Base-by-base conservation (phyloP, 2,329 filamentous ascomycete genomes). In the Colletotrichum melonis region DNA sequence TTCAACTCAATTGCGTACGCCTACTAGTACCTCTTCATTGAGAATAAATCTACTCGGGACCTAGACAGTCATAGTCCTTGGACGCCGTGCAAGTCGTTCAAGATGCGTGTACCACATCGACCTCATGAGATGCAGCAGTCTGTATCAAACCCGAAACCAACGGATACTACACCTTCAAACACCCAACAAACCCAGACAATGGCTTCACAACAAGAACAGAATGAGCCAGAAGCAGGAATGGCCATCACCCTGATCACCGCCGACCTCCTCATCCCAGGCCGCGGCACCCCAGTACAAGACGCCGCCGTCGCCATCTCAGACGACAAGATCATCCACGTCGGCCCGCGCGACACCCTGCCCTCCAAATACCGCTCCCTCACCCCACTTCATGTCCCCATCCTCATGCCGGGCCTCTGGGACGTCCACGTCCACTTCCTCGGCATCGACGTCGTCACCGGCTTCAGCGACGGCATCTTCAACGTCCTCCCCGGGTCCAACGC, bases 391-490 rank as follows among this genome's bases (percentile, higher is more conserved):
- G 84, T 88, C 16, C 82, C 83, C 0, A 82, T 86, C 11, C 76
- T 87, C 9, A 85, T 89, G 79, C 87, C 87, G 0, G 87, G 88
- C 2, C 81, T 90, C 26, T 89, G 87, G 87, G 88, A 89, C 70
- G 85, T 82, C 73, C 87, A 89, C 76, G 81, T 84, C 0, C 88
- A 89, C 76, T 87, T 85, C 73, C 74, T 82, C 5, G 87, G 84
- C n/a, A 69, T 78, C 5, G 78, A 78, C 24, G 69, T 76, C 19
- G 62, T 74, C 24, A 63, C 56, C 22, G 76, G 76, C 35, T 70
- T 78, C 9, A 72, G 75, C 11, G 63, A 32, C 14, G 64, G 69
- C 12, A n/a, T 65, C 6, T 57, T 56, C 32, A 63, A 63, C 26
- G 65, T 79, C 67, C 63, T 78, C 56, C 74, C 79, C 32, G 75